Conservation (phyloP, 2,329 filamentous ascomycete species). For the Fusarium concolor region DNA sequence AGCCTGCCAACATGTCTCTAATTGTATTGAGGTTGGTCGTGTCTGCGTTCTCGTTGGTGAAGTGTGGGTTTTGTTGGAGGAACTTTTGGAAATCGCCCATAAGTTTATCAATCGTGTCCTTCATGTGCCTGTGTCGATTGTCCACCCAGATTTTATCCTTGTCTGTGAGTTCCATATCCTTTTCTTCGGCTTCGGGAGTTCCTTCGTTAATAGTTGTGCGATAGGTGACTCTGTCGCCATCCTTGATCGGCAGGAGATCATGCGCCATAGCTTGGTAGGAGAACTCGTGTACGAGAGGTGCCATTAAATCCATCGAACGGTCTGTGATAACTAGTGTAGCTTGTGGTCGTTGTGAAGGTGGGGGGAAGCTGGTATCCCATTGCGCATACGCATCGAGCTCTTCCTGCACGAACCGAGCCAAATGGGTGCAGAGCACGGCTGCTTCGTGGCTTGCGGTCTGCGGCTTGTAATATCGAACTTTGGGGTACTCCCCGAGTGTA, state of each 20-base stretch:
- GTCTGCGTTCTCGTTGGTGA: constrained; percentile 78
- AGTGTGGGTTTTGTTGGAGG: constrained; percentile 90
- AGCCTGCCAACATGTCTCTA: constrained; percentile 94
- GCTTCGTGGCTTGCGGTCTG: constrained; percentile 83
- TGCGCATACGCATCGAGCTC: constrained; percentile 91
- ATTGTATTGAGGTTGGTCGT: constrained; percentile 87
- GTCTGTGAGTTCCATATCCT: constrained; percentile 91
- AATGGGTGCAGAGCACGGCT: constrained; percentile 84
- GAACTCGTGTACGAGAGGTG: constrained; percentile 93
- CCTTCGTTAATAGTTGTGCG: constrained; percentile 83
- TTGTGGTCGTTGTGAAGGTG: constrained; percentile 79
- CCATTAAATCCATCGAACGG: constrained; percentile 89
- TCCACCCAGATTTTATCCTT: constrained; percentile 96
- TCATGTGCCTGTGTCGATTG: constrained; percentile 96
- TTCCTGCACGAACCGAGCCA: constrained; percentile 91
- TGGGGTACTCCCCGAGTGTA: constrained; percentile 91
- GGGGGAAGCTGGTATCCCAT: constrained; percentile 86
- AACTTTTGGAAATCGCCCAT: constrained; percentile 95
- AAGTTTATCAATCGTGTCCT: constrained; percentile 93
- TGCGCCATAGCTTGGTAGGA: constrained; percentile 99
- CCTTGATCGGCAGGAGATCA: constrained; percentile 88
- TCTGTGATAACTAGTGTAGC: constrained; percentile 89
- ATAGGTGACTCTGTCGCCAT: constrained; percentile 89
- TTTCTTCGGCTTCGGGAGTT: constrained; percentile 75
- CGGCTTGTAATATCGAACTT: constrained; percentile 90